A percentile compares a stretch with the other conserved stretches of the same genome.
Evolutionary conservation across 768 basidiomycete species (phyloP).

Genomic region (Suillus clintonianus): DNA sequence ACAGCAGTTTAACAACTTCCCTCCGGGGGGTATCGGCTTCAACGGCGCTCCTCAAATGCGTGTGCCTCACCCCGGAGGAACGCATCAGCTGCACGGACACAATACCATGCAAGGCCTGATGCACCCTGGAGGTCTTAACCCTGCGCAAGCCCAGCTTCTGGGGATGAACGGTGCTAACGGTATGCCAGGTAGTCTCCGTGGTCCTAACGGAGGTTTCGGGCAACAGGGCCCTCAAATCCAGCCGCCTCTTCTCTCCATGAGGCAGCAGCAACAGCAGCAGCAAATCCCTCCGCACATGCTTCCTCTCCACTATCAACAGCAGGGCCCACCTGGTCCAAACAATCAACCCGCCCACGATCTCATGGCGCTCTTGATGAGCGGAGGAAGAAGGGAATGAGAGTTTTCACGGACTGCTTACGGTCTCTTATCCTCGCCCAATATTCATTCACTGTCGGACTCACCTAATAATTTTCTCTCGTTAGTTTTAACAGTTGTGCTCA

Average conservation of each 20-base stretch:
- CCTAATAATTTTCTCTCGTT: constrained; percentile 26
- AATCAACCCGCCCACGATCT: constrained; percentile 70
- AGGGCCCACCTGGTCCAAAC: constrained; percentile 48
- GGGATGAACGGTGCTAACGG: constrained; percentile 47
- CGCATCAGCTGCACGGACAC: constrained; percentile 52
- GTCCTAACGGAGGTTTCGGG: constrained; percentile 43
- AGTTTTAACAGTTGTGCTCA: constrained; percentile 31
- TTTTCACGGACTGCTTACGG: constrained; percentile 9
- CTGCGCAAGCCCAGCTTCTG: constrained; percentile 48
- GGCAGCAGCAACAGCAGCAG: constrained; percentile 43
- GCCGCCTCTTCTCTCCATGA: constrained; percentile 30
- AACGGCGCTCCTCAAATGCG: constrained; percentile 47
- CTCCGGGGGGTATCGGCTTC: constrained; percentile 46
- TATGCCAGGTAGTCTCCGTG: constrained; percentile 46
- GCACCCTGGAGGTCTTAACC: constrained; percentile 54
- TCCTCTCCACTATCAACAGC: constrained; percentile 64
- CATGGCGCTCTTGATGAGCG: constrained; percentile 84
- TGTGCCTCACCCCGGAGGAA: constrained; percentile 43
- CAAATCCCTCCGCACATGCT: constrained; percentile 56
- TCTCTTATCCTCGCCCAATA: constrained; percentile 13
- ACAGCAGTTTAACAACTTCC: constrained; percentile 56
- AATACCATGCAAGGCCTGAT: constrained; percentile 55
- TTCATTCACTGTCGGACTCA: constrained; percentile 22
- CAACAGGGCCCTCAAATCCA: constrained; percentile 35
- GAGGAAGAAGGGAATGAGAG: constrained; percentile 61